Conservation (phyloP, 2,329 filamentous ascomycete species). For the Canariomyces notabilis region DNA sequence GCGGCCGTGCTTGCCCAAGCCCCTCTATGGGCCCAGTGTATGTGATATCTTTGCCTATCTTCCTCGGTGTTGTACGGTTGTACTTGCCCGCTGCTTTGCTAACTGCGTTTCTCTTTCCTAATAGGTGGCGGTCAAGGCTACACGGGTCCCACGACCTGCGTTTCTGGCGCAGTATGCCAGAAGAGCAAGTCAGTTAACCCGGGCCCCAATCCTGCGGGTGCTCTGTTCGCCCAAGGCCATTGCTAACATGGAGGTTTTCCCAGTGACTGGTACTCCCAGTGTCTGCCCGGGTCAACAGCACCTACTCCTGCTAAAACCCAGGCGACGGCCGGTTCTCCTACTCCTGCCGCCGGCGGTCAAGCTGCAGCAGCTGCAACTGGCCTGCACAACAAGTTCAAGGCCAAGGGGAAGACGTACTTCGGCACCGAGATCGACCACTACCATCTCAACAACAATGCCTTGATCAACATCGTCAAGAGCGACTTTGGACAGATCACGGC, state of each 20-base stretch:
- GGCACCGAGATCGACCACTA: conserved; percentile 14
- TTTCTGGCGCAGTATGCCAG: conserved; percentile 12
- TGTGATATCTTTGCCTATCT: background rate
- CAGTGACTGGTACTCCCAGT: conserved; percentile 16
- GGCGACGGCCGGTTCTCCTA: no score
- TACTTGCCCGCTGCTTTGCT: background rate
- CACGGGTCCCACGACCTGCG: conserved; percentile 12
- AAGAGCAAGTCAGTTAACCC: conserved; percentile 8
- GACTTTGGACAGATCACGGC: conserved; percentile 9
- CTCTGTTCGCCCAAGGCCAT: background rate
- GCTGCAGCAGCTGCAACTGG: conserved; percentile 1
- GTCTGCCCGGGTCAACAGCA: conserved; percentile 9
- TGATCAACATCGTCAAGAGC: conserved; percentile 10
- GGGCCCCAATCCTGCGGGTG: no score
- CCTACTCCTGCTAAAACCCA: background rate
- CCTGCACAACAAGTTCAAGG: conserved; percentile 13
- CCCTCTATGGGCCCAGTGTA: conserved; percentile 16
- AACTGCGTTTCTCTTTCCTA: conserved; percentile 3
- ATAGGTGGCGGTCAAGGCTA: conserved; percentile 12
- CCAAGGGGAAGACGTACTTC: conserved; percentile 14
- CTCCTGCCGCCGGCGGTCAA: conserved; percentile 5
- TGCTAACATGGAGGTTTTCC: conserved; percentile 8
- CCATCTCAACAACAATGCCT: conserved; percentile 10
- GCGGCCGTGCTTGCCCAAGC: conserved; percentile 14
- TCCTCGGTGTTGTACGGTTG: no score